Evolutionary conservation across 1,284 basidiomycete species (phyloP).

Genomic region (Boletus smithii): DNA sequence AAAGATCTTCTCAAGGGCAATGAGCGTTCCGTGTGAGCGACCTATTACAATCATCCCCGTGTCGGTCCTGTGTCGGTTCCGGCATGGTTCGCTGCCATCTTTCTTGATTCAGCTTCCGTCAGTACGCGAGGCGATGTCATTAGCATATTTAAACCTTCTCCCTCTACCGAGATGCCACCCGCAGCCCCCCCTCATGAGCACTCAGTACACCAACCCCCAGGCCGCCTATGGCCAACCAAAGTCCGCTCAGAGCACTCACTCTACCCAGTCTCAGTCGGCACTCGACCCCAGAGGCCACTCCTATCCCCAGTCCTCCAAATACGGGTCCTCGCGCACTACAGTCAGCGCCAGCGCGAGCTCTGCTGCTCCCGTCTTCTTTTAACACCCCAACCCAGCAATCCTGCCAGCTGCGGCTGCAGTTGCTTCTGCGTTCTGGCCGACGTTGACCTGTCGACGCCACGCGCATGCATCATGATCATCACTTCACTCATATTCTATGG

Average conservation of each 20-base stretch:
- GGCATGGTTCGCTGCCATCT: slow-evolving; percentile 16
- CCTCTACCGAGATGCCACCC: not conserved
- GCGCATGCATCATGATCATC: not conserved
- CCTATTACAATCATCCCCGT: slow-evolving; percentile 16
- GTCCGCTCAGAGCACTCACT: slow-evolving; percentile 20
- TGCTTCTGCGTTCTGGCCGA: no score
- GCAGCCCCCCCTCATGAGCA: slow-evolving; percentile 32
- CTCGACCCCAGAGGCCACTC: slow-evolving; percentile 22
- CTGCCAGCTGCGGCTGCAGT: no score
- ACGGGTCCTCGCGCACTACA: slow-evolving; percentile 38
- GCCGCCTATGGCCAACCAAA: slow-evolving; percentile 23
- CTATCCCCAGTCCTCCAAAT: slow-evolving; percentile 35
- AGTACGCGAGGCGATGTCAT: slow-evolving; percentile 30
- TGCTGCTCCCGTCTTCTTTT: slow-evolving; percentile 52
- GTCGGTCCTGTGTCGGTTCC: slow-evolving; percentile 32
- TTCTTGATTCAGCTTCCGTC: no score
- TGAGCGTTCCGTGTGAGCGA: not conserved
- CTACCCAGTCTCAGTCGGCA: slow-evolving; percentile 20
- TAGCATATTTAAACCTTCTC: slow-evolving; percentile 26
- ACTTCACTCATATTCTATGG: not conserved
- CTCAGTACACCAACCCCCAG: slow-evolving; percentile 36
- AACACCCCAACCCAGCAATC: slow-evolving; percentile 7
- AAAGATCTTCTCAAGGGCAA: not conserved
- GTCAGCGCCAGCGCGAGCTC: slow-evolving; percentile 44
- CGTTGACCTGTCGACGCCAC: no score